Evolutionary conservation across 257 asterid species (phyloP).

Genomic region (Rhazya stricta): DNA sequence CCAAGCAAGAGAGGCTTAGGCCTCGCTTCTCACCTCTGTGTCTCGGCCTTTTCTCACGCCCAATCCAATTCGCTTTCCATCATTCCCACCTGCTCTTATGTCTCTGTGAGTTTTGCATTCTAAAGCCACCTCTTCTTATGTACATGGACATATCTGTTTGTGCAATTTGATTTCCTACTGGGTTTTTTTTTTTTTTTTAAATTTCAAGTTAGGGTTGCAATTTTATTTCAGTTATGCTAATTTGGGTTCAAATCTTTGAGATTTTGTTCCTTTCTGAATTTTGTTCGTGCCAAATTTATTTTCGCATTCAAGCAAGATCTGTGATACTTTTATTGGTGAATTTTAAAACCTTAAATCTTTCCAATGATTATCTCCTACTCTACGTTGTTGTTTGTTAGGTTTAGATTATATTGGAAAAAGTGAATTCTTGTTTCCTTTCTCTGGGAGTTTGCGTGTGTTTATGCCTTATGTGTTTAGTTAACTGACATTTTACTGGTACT

Average conservation of each 20-base stretch:
- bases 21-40: constrained; percentile 70
- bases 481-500: neutral
- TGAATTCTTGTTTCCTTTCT: neutral
- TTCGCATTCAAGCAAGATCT: neutral
- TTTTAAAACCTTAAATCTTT: neutral
- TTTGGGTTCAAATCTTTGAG: neutral
- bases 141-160: neutral
- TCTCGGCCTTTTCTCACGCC: constrained; percentile 82
- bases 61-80: constrained; percentile 43
- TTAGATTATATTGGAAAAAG: neutral
- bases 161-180: neutral
- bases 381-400: neutral
- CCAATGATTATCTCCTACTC: neutral
- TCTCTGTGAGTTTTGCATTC: constrained; percentile 51
- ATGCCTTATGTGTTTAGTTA: neutral
- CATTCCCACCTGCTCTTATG: constrained; percentile 86
- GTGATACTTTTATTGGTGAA: neutral
- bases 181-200: neutral
- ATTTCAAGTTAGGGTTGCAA: neutral
- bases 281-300: neutral
- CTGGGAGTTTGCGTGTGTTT: neutral
- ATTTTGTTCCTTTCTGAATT: neutral
- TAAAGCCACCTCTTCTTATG: neutral
- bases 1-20: constrained; percentile 81
- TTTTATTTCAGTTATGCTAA: neutral